Percentiles rank a stretch among this genome's conserved stretches.
These are phyloP conservation scores for Sporisorium graminicola DNA, from an alignment of 1,284 basidiomycete genomes.

Conservation along the genomic window DNA sequence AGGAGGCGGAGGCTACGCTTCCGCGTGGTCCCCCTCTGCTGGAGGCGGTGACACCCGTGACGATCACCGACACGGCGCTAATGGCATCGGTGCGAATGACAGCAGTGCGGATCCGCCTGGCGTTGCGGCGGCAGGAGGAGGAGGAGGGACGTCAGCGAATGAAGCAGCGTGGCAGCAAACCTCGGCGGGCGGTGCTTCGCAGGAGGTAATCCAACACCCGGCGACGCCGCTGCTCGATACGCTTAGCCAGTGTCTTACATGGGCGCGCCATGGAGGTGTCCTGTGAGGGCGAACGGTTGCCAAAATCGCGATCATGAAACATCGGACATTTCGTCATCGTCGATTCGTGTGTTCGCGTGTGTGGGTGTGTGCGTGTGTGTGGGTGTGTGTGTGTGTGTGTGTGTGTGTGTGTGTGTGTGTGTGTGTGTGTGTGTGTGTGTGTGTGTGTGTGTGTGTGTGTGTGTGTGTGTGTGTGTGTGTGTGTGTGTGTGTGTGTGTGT, in stretches of 20 bases:
- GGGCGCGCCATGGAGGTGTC: conserved; percentile 34
- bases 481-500: too few species aligned
- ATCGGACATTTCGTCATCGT: too few species aligned
- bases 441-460: too few species aligned
- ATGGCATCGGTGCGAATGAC: background rate
- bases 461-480: too few species aligned
- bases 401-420: too few species aligned
- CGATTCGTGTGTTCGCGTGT: too few species aligned
- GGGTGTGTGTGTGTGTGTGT: too few species aligned
- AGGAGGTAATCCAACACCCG: conserved; percentile 27
- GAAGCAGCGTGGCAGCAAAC: conserved; percentile 6
- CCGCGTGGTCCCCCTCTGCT: conserved; percentile 25
- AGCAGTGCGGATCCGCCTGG: background rate
- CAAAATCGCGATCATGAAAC: background rate
- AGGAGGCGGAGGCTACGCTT: conserved; percentile 1
- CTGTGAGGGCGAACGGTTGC: background rate
- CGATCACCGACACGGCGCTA: conserved; percentile 1
- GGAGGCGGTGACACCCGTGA: background rate
- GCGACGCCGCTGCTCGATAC: conserved; percentile 40
- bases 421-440: too few species aligned
- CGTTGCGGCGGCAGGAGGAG: background rate
- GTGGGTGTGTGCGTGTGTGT: too few species aligned
- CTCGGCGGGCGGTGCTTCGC: too few species aligned
- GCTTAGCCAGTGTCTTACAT: conserved; percentile 32
- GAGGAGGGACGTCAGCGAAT: background rate